Evolutionary conservation across 768 basidiomycete genomes (phyloP).

Genomic region (Suillus tomentosus): DNA sequence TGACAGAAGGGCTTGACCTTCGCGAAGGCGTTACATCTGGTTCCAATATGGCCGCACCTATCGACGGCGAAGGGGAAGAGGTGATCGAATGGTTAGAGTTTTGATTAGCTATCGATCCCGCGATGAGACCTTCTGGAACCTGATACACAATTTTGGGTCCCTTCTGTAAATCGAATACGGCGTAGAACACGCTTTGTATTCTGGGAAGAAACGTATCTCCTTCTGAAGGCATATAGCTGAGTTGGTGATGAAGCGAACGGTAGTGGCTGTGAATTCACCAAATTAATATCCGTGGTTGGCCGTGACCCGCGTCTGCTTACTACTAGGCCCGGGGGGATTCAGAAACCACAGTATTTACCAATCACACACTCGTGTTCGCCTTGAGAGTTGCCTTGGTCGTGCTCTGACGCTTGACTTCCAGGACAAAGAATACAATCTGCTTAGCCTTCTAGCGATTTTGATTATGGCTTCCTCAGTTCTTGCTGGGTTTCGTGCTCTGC

Average conservation of each 20-base stretch:
- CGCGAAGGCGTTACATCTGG: slow-evolving; percentile 43
- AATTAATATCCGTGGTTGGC: background rate
- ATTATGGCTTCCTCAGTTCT: slow-evolving; percentile 16
- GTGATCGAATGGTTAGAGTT: slow-evolving; percentile 30
- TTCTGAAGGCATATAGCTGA: slow-evolving; percentile 40
- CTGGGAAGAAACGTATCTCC: slow-evolving; percentile 74
- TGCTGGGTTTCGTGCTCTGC: slow-evolving; percentile 57
- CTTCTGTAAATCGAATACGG: slow-evolving; percentile 82
- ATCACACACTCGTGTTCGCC: background rate
- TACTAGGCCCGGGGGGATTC: background rate
- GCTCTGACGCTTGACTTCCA: background rate
- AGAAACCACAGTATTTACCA: background rate
- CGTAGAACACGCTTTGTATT: slow-evolving; percentile 91
- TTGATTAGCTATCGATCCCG: slow-evolving; percentile 40
- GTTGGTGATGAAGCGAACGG: background rate
- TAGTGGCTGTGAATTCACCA: slow-evolving; percentile 3
- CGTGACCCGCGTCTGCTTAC: background rate
- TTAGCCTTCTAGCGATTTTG: background rate
- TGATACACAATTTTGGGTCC: slow-evolving; percentile 93
- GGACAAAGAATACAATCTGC: background rate
- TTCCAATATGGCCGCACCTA: slow-evolving; percentile 27
- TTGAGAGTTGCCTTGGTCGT: background rate
- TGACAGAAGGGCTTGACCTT: slow-evolving; percentile 53
- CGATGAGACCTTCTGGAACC: slow-evolving; percentile 90
- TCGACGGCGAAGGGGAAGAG: slow-evolving; percentile 38